Evolutionary conservation across 2,329 filamentous ascomycete genomes (phyloP), one percentile per base, ranked within the genome.

Genomic region (Zasmidium angulare): DNA sequence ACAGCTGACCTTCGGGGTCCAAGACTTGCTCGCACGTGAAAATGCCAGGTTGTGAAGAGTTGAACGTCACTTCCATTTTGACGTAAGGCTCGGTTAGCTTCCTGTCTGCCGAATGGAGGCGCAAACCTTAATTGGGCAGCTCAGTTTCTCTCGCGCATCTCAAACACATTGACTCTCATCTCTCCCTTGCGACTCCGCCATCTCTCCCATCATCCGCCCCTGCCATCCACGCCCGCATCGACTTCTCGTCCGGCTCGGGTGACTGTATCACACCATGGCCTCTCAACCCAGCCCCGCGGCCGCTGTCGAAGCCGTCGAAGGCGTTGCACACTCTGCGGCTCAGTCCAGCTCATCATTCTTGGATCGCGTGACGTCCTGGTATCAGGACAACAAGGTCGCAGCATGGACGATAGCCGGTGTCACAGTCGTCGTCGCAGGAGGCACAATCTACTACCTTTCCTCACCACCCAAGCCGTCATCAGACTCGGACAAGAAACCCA

Each of bases 361-460:
- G 92, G 91, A 96, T 76, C 89, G 93, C 71, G 81, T 97, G 78
- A 89, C 92, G 66, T 88, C 82, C 72, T 99, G 95, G 93, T 92
- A 90, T 14, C 90, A 92, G 1, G 93, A 98, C 75, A 93, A 99
- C 80, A 98, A 97, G 81, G 89, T 91, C 50, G 84, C 93, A 56
- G 93, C 96, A 64, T 99, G 97, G 78, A 97, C 95, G 67, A 91
- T 98, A 78, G 95, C 93, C 57, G 95, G 95, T 71, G 90, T 96
- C 61, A 93, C 93, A 55, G 91, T 97, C 47, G 90, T 96, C 58
- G 95, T 91, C 14, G 91, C 90, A 62, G 93, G 93, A 31, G 93
- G 95, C 68, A 90, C 91, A 47, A 89, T 96, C 72, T 99, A 98
- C 82, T 98, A 97, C 77, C 82, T 96, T 67, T 79, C 81, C 56